Evolutionary conservation across 1,284 basidiomycete genomes (phyloP).

Genomic region (Boletus semigastroideus): DNA sequence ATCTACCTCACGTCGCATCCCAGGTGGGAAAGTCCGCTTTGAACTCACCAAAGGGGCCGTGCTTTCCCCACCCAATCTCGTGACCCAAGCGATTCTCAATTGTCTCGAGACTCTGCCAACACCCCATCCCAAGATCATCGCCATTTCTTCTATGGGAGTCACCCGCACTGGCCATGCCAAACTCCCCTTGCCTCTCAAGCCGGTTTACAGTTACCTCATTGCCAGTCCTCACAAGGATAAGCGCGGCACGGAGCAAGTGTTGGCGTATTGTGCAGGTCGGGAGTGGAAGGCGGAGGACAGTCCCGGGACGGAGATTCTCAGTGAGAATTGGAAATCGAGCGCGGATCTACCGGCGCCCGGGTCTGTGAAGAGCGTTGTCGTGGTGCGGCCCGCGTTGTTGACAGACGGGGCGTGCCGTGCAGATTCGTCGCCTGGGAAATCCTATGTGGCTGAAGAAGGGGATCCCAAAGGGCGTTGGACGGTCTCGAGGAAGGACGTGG

Average conservation of each 20-base stretch:
- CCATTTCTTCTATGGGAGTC: conserved; percentile 53
- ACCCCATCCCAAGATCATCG: conserved; percentile 48
- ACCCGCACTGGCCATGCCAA: conserved; percentile 42
- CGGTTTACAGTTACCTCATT: conserved; percentile 44
- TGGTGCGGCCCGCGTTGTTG: conserved; percentile 57
- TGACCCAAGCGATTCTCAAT: conserved; percentile 30
- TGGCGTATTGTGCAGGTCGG: conserved; percentile 47
- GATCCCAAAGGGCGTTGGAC: conserved; percentile 45
- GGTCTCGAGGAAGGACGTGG: conserved; percentile 62
- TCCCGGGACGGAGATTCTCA: conserved; percentile 39
- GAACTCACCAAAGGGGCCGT: conserved; percentile 25
- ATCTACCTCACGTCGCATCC: background rate
- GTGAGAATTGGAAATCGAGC: conserved; percentile 38
- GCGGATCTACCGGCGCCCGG: conserved; percentile 40
- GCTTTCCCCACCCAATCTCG: conserved; percentile 29
- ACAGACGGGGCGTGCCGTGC: conserved; percentile 57
- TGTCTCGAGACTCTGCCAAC: conserved; percentile 29
- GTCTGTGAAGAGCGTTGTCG: conserved; percentile 43
- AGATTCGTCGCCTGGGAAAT: conserved; percentile 4
- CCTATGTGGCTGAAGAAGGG: conserved; percentile 40
- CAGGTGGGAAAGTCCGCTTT: conserved; percentile 23
- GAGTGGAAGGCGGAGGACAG: conserved; percentile 42
- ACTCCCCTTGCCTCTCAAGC: conserved; percentile 50
- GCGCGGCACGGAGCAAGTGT: conserved; percentile 48
- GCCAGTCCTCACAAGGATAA: conserved; percentile 54